Base-by-base conservation (phyloP, 192 early-diverging fungal species). In the Coemansia sp. region DNA sequence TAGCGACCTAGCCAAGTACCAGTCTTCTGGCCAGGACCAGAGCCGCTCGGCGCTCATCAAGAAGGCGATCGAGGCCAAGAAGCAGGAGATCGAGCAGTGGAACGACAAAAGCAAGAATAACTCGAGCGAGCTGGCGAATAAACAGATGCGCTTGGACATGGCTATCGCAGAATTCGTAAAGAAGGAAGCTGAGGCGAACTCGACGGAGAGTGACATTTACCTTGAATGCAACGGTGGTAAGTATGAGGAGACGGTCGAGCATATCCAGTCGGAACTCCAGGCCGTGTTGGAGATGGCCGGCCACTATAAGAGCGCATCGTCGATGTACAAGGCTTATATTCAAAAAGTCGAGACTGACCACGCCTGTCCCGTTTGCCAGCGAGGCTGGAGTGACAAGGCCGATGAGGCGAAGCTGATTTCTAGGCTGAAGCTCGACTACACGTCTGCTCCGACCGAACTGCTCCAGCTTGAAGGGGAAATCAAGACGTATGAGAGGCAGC, bases 321-420 rank as follows among this genome's bases (percentile, higher is more conserved):
- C 78, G 3, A 85, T 94, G 78, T 95, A 93, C 67, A 67, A 42
- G 19, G 84, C 88, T 4, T 95, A 89, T 53, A 73, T 92, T n/a
- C 66, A 72, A 14, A 86, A 89, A 67, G 85, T 88, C n/a, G 72
- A 93, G 59, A 76, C 74, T 14, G 82, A 79, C 42, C 86, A 91
- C 38, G 74, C 85, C 28, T 98, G 96, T 62, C 93, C 95, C 10
- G 83, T 98, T 6, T 98, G 96, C 73, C 76, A 76, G 16, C 89
- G 93, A n/a, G 80, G 77, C 0, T 97, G 96, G 78, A 75, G 74
- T n/a, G 66, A 63, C 40, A 74, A 85, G 13, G 63, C 77, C 8
- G 92, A 83, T 59, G 76, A 78, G 42, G 53, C 32, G 19, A 66
- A 73, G 44, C 62, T 83, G 6, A 63, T 83, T 8, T 59, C 49